Evolutionary conservation across 2,329 filamentous ascomycete genomes (phyloP).

Genomic region (Myriosclerotinia duriaeana): DNA sequence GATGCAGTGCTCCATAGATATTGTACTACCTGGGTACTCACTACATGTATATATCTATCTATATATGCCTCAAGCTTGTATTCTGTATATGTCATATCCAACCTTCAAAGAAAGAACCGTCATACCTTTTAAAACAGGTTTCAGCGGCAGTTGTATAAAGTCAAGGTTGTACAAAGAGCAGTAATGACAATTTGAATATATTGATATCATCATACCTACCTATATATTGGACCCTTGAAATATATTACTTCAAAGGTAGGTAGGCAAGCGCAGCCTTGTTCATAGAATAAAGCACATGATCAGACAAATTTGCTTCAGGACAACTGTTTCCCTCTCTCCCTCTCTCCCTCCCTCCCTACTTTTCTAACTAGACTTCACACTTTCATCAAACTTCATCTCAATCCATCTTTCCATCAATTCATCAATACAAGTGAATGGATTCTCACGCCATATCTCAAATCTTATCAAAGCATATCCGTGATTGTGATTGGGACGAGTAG

Average conservation of each 20-base stretch:
- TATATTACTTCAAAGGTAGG: too few relatives aligned
- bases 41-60: neutral
- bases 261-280: slow-evolving; percentile 8
- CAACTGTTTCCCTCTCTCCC: neutral
- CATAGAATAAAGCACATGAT: slow-evolving; percentile 9
- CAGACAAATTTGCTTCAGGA: neutral
- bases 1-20: slow-evolving; percentile 1
- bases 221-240: too few relatives aligned
- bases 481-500: neutral
- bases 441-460: neutral
- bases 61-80: neutral
- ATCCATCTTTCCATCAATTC: neutral
- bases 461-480: neutral
- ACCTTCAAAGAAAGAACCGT: too few relatives aligned
- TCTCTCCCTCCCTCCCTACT: too few relatives aligned
- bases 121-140: too few relatives aligned
- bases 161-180: neutral
- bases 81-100: neutral
- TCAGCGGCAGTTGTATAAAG: neutral
- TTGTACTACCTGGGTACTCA: too few relatives aligned
- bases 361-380: neutral
- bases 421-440: neutral
- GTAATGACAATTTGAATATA: neutral
- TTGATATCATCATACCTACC: too few relatives aligned
- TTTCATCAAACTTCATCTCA: slow-evolving; percentile 2